These are phyloP conservation scores for Sabuloglossum arenarium DNA, from an alignment of 495 filamentous ascomycete genomes.

Conservation along the genomic window DNA sequence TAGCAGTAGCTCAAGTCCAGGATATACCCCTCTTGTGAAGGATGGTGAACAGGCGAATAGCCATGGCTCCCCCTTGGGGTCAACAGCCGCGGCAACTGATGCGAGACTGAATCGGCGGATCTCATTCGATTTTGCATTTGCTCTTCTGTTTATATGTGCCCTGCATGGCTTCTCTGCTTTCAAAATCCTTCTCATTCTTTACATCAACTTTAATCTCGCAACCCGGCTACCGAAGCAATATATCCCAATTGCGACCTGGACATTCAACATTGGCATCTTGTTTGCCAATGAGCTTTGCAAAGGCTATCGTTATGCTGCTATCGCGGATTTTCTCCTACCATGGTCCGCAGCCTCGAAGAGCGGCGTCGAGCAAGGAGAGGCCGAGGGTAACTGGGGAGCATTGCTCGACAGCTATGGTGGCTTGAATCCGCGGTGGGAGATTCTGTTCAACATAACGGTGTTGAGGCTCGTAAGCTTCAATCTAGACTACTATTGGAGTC, in stretches of 20 bases:
- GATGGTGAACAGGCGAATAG: background rate
- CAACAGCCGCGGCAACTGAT: conserved; percentile 31
- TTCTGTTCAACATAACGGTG: conserved; percentile 93
- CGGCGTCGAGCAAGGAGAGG: conserved; percentile 6
- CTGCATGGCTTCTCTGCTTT: conserved; percentile 70
- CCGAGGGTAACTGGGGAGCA: conserved; percentile 29
- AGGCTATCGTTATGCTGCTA: conserved; percentile 50
- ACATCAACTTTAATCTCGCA: conserved; percentile 60
- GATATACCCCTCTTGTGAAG: background rate
- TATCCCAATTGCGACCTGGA: conserved; percentile 64
- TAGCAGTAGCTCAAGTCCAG: background rate
- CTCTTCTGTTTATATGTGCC: conserved; percentile 49
- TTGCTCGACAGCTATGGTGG: conserved; percentile 62
- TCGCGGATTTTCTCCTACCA: conserved; percentile 32
- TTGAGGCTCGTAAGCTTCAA: conserved; percentile 91
- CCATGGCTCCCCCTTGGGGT: conserved; percentile 7
- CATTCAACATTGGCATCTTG: conserved; percentile 70
- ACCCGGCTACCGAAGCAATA: conserved; percentile 43
- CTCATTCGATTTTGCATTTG: conserved; percentile 69
- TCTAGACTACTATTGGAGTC: conserved; percentile 88
- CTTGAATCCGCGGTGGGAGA: conserved; percentile 72
- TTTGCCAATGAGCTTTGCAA: conserved; percentile 75
- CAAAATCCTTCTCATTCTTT: conserved; percentile 66
- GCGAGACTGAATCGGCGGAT: conserved; percentile 53
- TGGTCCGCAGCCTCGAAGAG: conserved; percentile 9